Conservation (phyloP, 805 yeast species). For the Lachancea thermotolerans region DNA sequence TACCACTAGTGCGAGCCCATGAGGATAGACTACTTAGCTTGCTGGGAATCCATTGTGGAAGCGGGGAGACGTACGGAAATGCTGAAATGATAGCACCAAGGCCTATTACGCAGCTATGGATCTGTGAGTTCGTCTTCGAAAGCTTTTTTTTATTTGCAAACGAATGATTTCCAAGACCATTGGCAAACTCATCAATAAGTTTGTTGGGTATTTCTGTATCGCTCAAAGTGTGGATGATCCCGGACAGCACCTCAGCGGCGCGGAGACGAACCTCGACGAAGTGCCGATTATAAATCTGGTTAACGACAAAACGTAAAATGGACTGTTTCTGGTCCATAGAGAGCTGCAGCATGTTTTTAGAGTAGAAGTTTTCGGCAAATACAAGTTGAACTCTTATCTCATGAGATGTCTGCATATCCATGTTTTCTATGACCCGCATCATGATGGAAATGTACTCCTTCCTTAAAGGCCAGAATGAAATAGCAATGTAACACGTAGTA, state of each 20-base stretch:
- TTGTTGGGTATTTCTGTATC: constrained; percentile 33
- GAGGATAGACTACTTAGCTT: constrained; percentile 63
- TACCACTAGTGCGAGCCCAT: constrained; percentile 67
- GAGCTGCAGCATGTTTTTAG: constrained; percentile 57
- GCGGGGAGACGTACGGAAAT: constrained; percentile 85
- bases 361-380: constrained; percentile 63
- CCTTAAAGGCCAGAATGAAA: constrained; percentile 45
- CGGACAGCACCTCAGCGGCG: constrained; percentile 69
- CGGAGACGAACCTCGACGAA: constrained; percentile 70
- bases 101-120: constrained; percentile 87
- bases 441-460: constrained; percentile 37
- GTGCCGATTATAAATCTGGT: constrained; percentile 47
- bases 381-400: constrained; percentile 64
- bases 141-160: constrained; percentile 31
- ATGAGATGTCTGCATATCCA: constrained; percentile 41
- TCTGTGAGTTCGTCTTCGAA: constrained; percentile 35
- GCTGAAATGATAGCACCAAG: constrained; percentile 84
- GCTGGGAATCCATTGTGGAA: constrained; percentile 83
- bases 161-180: constrained; percentile 20
- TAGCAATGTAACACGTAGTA: constrained; percentile 36
- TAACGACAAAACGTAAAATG: constrained; percentile 45
- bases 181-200: constrained; percentile 38
- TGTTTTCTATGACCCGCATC: constrained; percentile 37
- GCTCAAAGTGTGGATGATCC: constrained; percentile 61
- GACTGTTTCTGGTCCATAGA: constrained; percentile 38